Percentiles rank a stretch among this genome's conserved stretches.
These are phyloP conservation scores for Paxillus rubicundulus DNA, from an alignment of 768 basidiomycete species.

Conservation along the genomic window DNA sequence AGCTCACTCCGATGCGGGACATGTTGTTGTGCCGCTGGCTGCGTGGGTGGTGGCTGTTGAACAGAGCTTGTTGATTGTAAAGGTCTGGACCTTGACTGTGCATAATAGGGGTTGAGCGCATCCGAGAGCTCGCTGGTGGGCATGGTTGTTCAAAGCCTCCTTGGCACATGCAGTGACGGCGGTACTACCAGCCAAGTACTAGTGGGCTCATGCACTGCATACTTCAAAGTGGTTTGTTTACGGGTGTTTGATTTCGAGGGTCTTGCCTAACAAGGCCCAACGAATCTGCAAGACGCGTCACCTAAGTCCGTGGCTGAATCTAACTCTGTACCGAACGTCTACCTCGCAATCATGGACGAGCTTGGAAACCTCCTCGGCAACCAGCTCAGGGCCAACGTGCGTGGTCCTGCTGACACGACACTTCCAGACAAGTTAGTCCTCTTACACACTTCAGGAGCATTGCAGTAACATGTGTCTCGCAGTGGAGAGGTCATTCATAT, in stretches of 20 bases:
- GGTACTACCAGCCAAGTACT: no score
- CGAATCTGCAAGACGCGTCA: conserved; percentile 39
- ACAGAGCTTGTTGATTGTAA: conserved; percentile 8
- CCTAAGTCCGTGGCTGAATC: conserved; percentile 8
- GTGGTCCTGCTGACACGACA: conserved; percentile 43
- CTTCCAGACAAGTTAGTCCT: conserved; percentile 73
- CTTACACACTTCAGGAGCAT: neutral
- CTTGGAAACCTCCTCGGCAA: conserved; percentile 59
- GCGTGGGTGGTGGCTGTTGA: conserved; percentile 27
- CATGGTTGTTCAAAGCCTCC: conserved; percentile 35
- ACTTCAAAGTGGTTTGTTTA: conserved; percentile 27
- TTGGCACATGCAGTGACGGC: neutral
- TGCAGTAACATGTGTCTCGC: conserved; percentile 4
- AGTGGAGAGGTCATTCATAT: conserved; percentile 97
- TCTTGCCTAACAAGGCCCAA: conserved; percentile 21
- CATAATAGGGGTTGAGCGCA: conserved; percentile 70
- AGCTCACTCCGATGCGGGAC: conserved; percentile 63
- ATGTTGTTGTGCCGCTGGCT: conserved; percentile 38
- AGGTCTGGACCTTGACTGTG: conserved; percentile 39
- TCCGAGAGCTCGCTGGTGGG: conserved; percentile 73
- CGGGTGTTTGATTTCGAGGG: conserved; percentile 29
- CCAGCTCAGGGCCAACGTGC: conserved; percentile 43
- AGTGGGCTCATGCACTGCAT: neutral
- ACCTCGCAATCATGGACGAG: conserved; percentile 24
- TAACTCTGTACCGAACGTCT: neutral